A percentile compares a stretch with the other conserved stretches of the same genome.
These are phyloP conservation scores for Candida orba DNA, from an alignment of 805 yeast species.

Conservation along the genomic window DNA sequence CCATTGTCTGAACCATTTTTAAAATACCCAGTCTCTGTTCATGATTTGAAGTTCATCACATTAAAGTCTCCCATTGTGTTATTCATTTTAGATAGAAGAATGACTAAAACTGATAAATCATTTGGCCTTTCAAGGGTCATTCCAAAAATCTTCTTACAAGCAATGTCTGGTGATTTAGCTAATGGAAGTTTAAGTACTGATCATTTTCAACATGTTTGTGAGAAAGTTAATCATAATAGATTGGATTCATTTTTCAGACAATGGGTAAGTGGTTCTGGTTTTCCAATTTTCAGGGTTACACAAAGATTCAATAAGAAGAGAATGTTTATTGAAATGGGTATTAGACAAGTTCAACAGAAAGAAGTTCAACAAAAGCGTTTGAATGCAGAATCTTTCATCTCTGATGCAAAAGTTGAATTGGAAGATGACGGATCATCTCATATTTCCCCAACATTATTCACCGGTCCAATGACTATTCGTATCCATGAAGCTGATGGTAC, in stretches of 20 bases:
- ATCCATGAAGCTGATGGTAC: conserved; percentile 98
- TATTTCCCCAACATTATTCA: conserved; percentile 39
- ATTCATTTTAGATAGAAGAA: conserved; percentile 77
- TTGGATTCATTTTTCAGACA: conserved; percentile 81
- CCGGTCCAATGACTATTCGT: conserved; percentile 94
- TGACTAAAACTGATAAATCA: conserved; percentile 94
- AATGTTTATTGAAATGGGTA: conserved; percentile 90
- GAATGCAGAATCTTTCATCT: conserved; percentile 28
- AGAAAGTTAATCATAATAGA: conserved; percentile 82
- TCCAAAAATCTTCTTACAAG: conserved; percentile 86
- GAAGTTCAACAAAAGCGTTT: conserved; percentile 37
- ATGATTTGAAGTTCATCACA: conserved; percentile 60
- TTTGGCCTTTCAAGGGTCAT: conserved; percentile 88
- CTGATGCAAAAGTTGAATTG: conserved; percentile 28
- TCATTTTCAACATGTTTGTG: conserved; percentile 92
- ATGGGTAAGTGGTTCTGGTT: conserved; percentile 88
- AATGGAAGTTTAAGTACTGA: conserved; percentile 70
- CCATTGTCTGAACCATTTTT: conserved; percentile 73
- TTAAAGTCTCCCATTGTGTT: conserved; percentile 83
- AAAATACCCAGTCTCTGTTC: conserved; percentile 53
- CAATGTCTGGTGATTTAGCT: conserved; percentile 88
- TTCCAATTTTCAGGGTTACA: conserved; percentile 80
- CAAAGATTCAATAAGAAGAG: conserved; percentile 92
- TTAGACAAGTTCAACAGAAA: conserved; percentile 77
- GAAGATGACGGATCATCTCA: conserved; percentile 8